A percentile compares a stretch with the other conserved stretches of the same genome.
phyloP scores from a whole-genome alignment of 1,284 basidiomycete species.

The Testicularia cyperi region DNA sequence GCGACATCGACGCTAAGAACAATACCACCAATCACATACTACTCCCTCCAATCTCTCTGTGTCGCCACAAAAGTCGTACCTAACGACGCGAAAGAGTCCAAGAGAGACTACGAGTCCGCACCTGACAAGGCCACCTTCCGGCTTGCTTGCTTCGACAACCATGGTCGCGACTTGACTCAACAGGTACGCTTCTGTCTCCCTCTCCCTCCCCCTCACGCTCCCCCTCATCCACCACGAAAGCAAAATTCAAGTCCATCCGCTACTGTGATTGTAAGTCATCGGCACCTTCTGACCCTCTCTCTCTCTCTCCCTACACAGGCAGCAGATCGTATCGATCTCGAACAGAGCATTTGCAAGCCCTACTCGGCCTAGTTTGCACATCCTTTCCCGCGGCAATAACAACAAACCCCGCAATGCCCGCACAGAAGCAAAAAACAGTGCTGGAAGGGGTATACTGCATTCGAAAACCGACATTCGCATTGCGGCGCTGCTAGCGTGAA shows the following conservation, averaged over 20 bases:
- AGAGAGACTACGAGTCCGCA: background rate
- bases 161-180: background rate
- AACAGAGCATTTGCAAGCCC: conserved; percentile 26
- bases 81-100: background rate
- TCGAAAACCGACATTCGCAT: too few relatives aligned
- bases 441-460: too few relatives aligned
- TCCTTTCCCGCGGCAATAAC: too few relatives aligned
- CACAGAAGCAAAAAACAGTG: too few relatives aligned
- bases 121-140: background rate
- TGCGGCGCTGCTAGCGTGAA: too few relatives aligned
- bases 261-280: too few relatives aligned
- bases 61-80: background rate
- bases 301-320: background rate
- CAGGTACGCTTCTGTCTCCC: background rate
- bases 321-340: conserved; percentile 15
- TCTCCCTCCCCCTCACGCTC: background rate
- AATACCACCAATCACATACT: background rate
- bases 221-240: too few relatives aligned
- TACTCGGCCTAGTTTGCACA: too few relatives aligned
- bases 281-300: background rate
- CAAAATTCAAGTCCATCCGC: too few relatives aligned
- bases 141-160: too few relatives aligned
- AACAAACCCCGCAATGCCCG: too few relatives aligned
- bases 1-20: conserved; percentile 3
- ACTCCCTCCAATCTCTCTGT: too few relatives aligned